A percentile compares a stretch with the other conserved stretches of the same genome.
phyloP scores from a whole-genome alignment of 495 filamentous ascomycete genomes.

The Tuber calosporum region DNA sequence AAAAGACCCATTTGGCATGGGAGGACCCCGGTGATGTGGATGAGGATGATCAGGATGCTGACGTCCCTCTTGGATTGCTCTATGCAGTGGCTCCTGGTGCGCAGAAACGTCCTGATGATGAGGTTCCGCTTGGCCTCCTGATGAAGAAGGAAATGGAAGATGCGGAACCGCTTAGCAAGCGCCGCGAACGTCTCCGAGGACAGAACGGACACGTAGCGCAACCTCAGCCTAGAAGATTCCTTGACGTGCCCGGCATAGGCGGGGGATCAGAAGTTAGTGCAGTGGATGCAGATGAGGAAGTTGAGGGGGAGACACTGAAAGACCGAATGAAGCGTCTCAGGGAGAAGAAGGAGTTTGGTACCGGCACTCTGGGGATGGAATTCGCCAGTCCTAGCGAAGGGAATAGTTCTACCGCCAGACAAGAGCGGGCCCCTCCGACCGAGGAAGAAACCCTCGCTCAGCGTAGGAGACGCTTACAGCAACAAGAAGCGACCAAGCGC shows the following conservation, averaged over 20 bases:
- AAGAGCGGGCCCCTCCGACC: slow-evolving; percentile 45
- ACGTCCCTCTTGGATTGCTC: slow-evolving; percentile 78
- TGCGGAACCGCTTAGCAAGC: slow-evolving; percentile 74
- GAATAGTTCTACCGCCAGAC: slow-evolving; percentile 43
- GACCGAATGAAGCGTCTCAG: slow-evolving; percentile 65
- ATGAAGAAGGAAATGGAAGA: slow-evolving; percentile 81
- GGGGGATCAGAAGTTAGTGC: slow-evolving; percentile 26
- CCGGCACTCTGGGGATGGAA: slow-evolving; percentile 70
- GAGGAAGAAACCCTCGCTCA: slow-evolving; percentile 85
- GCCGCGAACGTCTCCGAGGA: slow-evolving; percentile 69
- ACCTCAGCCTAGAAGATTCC: slow-evolving; percentile 41
- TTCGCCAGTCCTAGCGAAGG: slow-evolving; percentile 65
- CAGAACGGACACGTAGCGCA: slow-evolving; percentile 25
- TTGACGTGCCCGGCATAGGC: slow-evolving; percentile 45
- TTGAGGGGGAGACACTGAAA: slow-evolving; percentile 72
- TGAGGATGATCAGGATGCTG: slow-evolving; percentile 57
- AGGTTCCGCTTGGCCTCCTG: slow-evolving; percentile 75
- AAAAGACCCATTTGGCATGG: slow-evolving; percentile 82
- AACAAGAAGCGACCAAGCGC: slow-evolving; percentile 41
- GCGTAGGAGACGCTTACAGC: slow-evolving; percentile 68
- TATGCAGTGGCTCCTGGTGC: slow-evolving; percentile 46
- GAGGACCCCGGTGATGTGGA: slow-evolving; percentile 60
- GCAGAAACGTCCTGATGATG: slow-evolving; percentile 50
- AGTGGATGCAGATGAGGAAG: slow-evolving; percentile 47
- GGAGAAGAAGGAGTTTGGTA: slow-evolving; percentile 53